Conservation (phyloP, 352 stramenopile genomes). For the Phytophthora tentaculata region DNA sequence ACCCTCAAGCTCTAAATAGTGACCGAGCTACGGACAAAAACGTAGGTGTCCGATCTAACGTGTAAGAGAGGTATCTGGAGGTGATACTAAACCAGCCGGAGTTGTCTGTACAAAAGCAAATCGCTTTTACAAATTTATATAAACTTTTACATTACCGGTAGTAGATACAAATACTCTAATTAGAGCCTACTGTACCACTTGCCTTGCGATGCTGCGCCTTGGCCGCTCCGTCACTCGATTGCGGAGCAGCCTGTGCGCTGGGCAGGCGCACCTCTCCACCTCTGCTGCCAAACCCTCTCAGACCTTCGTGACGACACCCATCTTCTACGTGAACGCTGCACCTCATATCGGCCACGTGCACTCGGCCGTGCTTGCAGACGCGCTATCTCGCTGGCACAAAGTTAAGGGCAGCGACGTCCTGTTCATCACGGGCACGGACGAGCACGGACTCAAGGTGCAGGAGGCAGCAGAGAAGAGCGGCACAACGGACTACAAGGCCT, state of each 20-base stretch:
- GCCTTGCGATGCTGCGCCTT: conserved; percentile 14
- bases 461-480: conserved; percentile 90
- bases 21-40: too few relatives aligned
- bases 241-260: conserved; percentile 1
- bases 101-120: too few relatives aligned
- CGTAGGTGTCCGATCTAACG: too few relatives aligned
- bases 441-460: conserved; percentile 98
- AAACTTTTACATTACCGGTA: too few relatives aligned
- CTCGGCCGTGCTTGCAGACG: conserved; percentile 93
- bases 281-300: conserved; percentile 5
- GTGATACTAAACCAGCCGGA: too few relatives aligned
- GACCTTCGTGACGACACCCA: conserved; percentile 96
- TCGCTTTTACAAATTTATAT: too few relatives aligned
- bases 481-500: conserved; percentile 84
- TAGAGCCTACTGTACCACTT: too few relatives aligned
- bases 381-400: conserved; percentile 77
- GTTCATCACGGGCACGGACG: conserved; percentile 98
- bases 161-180: too few relatives aligned
- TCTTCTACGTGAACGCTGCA: conserved; percentile 99
- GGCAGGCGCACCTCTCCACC: conserved; percentile 1
- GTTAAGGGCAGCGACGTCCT: conserved; percentile 69
- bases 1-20: too few relatives aligned
- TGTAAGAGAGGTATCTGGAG: too few relatives aligned
- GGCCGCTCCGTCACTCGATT: not conserved
- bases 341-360: conserved; percentile 99